Conservation (phyloP, 192 early-diverging fungal species). For the Gigaspora rosea region DNA sequence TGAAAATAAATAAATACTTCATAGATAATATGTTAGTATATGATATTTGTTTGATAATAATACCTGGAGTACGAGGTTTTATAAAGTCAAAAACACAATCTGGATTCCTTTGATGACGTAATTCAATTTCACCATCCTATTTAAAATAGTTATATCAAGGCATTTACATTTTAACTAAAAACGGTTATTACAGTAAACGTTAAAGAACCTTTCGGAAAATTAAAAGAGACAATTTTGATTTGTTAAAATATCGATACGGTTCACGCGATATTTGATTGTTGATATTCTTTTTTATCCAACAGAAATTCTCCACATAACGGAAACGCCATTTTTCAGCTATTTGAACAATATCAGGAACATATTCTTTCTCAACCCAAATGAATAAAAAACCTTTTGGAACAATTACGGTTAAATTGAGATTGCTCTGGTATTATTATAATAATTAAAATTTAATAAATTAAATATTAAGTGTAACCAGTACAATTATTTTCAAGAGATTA, state of each 20-base stretch:
- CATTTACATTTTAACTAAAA: no score
- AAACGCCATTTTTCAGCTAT: slow-evolving; percentile 80
- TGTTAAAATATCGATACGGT: slow-evolving; percentile 76
- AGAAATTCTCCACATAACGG: slow-evolving; percentile 96
- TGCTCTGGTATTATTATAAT: slow-evolving; percentile 31
- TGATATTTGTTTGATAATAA: slow-evolving; percentile 3
- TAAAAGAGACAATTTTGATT: slow-evolving; percentile 83
- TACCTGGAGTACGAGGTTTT: slow-evolving; percentile 61
- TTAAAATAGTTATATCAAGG: no score
- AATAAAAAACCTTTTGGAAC: slow-evolving; percentile 86
- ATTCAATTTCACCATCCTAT: slow-evolving; percentile 82
- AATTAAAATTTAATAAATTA: slow-evolving; percentile 8
- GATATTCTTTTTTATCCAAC: slow-evolving; percentile 85
- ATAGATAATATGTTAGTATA: neutral
- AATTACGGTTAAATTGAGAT: slow-evolving; percentile 59
- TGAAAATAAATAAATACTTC: neutral
- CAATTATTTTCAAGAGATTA: neutral
- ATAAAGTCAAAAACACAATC: slow-evolving; percentile 96
- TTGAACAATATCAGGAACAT: slow-evolving; percentile 75
- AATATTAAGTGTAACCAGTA: neutral
- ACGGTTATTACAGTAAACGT: no score
- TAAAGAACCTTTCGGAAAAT: slow-evolving; percentile 79
- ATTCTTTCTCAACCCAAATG: slow-evolving; percentile 94
- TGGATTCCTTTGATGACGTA: slow-evolving; percentile 90
- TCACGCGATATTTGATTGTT: slow-evolving; percentile 80